phyloP scores from a whole-genome alignment of 495 filamentous ascomycete genomes.

The Platismatia glauca region DNA sequence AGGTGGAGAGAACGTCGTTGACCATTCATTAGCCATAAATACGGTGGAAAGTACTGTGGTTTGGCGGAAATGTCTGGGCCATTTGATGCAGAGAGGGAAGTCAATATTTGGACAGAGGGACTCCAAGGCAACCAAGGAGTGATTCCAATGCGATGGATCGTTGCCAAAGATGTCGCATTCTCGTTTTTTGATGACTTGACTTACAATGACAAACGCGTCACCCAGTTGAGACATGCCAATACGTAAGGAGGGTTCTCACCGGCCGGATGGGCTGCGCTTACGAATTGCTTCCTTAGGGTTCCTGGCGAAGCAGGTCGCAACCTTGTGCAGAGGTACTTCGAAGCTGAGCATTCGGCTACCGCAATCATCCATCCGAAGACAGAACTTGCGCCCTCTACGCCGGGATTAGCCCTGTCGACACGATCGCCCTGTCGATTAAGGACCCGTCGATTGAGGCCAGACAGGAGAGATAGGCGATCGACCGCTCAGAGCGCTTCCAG shows the following conservation, averaged over 20 bases:
- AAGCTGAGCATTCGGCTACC: constrained; percentile 13
- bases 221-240: constrained; percentile 18
- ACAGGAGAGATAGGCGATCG: not conserved
- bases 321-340: constrained; percentile 16
- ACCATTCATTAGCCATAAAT: constrained; percentile 8
- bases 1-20: not conserved
- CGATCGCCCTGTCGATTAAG: too few species aligned
- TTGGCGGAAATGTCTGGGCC: constrained; percentile 20
- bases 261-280: not conserved
- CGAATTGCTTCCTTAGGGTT: constrained; percentile 1
- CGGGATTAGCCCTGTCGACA: too few species aligned
- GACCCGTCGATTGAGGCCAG: too few species aligned
- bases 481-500: not conserved
- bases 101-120: constrained; percentile 8
- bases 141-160: constrained; percentile 20
- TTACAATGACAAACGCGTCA: constrained; percentile 16
- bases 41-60: constrained; percentile 16
- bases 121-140: constrained; percentile 12
- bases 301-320: constrained; percentile 15
- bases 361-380: constrained; percentile 18
- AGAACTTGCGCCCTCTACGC: not conserved
- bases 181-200: constrained; percentile 14
- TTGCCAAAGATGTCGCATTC: constrained; percentile 22
- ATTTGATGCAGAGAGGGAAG: constrained; percentile 10
- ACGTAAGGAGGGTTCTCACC: constrained; percentile 3